A percentile compares a stretch with the other conserved stretches of the same genome.
Evolutionary conservation across 345 rosid genomes (phyloP).

Genomic region (Pugionium cornutum): DNA sequence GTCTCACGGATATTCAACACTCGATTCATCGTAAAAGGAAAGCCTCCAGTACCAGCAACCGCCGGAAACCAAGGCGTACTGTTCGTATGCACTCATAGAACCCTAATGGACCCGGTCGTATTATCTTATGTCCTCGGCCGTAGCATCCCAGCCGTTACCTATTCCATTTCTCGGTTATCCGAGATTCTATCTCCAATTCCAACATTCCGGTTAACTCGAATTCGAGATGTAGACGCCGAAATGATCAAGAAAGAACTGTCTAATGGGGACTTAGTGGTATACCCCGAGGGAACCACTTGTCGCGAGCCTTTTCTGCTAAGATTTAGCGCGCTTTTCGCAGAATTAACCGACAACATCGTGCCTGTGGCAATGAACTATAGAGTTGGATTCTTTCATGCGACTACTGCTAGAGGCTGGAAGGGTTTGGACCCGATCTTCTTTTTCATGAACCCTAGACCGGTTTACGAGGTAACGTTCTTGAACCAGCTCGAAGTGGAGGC

Average conservation of each 20-base stretch:
- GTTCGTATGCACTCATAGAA: slow-evolving; percentile 89
- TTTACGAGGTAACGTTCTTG: slow-evolving; percentile 89
- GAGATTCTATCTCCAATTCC: slow-evolving; percentile 89
- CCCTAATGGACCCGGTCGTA: slow-evolving; percentile 90
- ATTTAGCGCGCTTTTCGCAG: slow-evolving; percentile 88
- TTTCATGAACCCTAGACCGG: slow-evolving; percentile 93
- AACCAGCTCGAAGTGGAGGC: slow-evolving; percentile 77
- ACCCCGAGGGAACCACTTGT: slow-evolving; percentile 95
- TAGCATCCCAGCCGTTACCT: slow-evolving; percentile 85
- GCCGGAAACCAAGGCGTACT: slow-evolving; percentile 56
- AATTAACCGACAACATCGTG: slow-evolving; percentile 74
- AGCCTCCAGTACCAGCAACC: slow-evolving; percentile 57
- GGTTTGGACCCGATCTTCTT: slow-evolving; percentile 85
- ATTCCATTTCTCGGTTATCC: slow-evolving; percentile 74
- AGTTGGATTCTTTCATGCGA: slow-evolving; percentile 95
- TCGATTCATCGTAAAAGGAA: slow-evolving; percentile 67
- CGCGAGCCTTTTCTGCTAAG: slow-evolving; percentile 83
- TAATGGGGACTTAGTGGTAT: slow-evolving; percentile 75
- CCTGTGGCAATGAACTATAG: slow-evolving; percentile 92
- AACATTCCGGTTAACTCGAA: slow-evolving; percentile 73
- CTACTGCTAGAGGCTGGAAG: slow-evolving; percentile 92
- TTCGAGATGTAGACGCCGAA: slow-evolving; percentile 62
- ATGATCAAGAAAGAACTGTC: slow-evolving; percentile 58
- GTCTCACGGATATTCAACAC: slow-evolving; percentile 57
- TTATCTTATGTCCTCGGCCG: slow-evolving; percentile 69